Conservation (phyloP, 345 rosid species). For the Eucalyptus polybractea region DNA sequence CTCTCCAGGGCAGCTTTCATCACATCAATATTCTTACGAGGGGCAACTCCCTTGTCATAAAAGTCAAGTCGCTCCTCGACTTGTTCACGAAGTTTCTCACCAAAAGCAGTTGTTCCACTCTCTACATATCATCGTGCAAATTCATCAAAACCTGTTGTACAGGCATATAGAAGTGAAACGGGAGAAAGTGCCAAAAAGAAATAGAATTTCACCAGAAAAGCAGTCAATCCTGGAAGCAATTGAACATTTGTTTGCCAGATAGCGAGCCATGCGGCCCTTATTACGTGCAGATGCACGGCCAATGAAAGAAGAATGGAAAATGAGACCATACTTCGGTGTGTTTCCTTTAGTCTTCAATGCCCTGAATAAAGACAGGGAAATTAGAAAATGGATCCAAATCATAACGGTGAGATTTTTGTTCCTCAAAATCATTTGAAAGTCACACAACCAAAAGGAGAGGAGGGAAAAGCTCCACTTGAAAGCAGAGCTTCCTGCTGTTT, state of each 20-base stretch:
- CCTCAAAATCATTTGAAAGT: background rate
- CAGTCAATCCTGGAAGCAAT: constrained; percentile 93
- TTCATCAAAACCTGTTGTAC: background rate
- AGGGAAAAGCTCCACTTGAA: background rate
- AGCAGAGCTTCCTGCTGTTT: background rate
- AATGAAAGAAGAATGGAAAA: constrained; percentile 90
- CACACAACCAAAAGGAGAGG: background rate
- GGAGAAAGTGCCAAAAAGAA: background rate
- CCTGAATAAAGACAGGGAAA: constrained; percentile 19
- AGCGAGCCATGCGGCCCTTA: constrained; percentile 98
- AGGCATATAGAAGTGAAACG: background rate
- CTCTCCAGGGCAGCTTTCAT: constrained; percentile 68
- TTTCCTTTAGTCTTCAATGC: constrained; percentile 93
- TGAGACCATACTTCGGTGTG: constrained; percentile 91
- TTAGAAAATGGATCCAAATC: background rate
- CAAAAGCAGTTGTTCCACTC: constrained; percentile 38
- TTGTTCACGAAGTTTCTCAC: constrained; percentile 92
- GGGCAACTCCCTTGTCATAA: constrained; percentile 92
- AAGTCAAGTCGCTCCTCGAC: constrained; percentile 90
- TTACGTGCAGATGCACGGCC: constrained; percentile 83
- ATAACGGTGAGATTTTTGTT: background rate
- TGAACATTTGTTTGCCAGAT: constrained; percentile 91
- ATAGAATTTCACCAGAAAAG: constrained; percentile 48
- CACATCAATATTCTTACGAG: constrained; percentile 91
- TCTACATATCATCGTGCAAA: constrained; percentile 19